A percentile compares a stretch with the other conserved stretches of the same genome.
These are phyloP conservation scores for Codiaeum variegatum DNA, from an alignment of 441 rosid genomes.

Conservation along the genomic window DNA sequence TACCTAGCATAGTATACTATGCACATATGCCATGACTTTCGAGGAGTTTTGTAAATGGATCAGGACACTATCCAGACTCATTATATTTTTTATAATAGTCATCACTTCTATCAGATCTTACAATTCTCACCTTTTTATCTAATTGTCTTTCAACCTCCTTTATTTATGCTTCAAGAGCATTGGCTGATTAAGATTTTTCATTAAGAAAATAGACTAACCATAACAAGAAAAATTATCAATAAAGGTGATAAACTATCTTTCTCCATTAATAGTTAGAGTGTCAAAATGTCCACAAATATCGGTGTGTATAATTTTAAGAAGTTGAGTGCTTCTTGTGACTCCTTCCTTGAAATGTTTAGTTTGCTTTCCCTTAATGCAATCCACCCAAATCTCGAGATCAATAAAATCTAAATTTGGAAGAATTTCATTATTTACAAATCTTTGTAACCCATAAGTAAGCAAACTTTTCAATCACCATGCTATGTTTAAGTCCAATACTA, in stretches of 20 bases:
- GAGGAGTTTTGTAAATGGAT: neutral
- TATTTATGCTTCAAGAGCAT: no score
- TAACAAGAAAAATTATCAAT: neutral
- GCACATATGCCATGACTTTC: no score
- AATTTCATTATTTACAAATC: no score
- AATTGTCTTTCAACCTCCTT: neutral
- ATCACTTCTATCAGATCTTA: neutral
- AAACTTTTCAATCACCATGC: no score
- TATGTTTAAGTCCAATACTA: no score
- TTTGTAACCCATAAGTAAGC: no score
- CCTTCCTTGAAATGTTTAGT: neutral
- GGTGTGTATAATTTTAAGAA: no score
- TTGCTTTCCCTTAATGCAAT: neutral
- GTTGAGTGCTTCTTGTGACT: neutral
- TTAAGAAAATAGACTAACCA: neutral
- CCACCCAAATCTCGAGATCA: neutral
- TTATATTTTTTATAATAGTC: neutral
- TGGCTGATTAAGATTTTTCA: neutral
- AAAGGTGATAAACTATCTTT: neutral
- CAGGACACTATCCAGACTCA: neutral
- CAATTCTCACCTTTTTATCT: no score
- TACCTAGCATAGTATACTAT: neutral
- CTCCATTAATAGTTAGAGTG: neutral
- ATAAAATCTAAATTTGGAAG: neutral
- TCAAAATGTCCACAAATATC: neutral